Evolutionary conservation across 306 rosid genomes (phyloP).

Genomic region (Trifolium fragiferum): DNA sequence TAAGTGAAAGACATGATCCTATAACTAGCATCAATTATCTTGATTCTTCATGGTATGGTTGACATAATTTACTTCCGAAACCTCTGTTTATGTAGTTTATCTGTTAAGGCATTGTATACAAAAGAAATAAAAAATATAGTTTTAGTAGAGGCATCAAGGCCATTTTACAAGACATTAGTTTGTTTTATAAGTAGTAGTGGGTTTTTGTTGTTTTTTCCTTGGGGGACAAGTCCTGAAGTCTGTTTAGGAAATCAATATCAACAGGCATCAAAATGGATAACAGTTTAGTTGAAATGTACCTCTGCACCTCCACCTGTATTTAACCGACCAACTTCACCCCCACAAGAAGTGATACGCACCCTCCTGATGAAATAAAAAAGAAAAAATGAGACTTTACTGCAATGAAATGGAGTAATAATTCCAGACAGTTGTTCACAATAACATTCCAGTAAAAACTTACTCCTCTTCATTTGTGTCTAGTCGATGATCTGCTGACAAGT

Average conservation of each 20-base stretch:
- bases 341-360: conserved; percentile 85
- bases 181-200: background rate
- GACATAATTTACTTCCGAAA: conserved; percentile 25
- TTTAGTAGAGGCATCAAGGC: conserved; percentile 3
- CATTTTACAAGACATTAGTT: conserved; percentile 48
- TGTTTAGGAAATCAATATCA: conserved; percentile 3
- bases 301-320: conserved; percentile 99
- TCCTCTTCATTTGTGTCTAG: conserved; percentile 96
- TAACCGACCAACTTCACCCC: conserved; percentile 98
- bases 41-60: conserved; percentile 28
- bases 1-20: conserved; percentile 8
- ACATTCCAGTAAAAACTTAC: conserved; percentile 58
- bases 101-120: conserved; percentile 3
- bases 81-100: conserved; percentile 1
- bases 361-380: conserved; percentile 62
- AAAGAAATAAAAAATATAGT: background rate
- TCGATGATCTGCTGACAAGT: conserved; percentile 97
- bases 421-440: conserved; percentile 29
- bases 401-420: conserved; percentile 23
- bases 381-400: conserved; percentile 47
- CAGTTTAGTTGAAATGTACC: conserved; percentile 56
- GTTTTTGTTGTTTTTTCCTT: background rate
- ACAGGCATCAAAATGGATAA: background rate
- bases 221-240: background rate
- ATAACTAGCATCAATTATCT: conserved; percentile 29